Conservation (phyloP, 306 rosid species). For the Lathyrus tuberosus region DNA sequence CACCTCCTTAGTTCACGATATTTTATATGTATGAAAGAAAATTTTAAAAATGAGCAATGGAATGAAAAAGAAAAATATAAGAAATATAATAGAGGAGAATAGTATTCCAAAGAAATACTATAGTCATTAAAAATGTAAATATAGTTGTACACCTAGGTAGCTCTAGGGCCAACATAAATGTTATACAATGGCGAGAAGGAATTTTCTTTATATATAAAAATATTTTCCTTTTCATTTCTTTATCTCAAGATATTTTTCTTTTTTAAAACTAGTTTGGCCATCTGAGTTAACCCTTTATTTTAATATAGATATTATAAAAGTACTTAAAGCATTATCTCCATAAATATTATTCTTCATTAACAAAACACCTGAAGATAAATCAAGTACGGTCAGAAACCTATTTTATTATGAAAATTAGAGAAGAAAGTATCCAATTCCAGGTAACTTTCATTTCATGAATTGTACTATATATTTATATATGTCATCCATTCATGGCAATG, state of each 20-base stretch:
- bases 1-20: not conserved
- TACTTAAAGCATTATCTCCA: too few species aligned
- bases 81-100: not conserved
- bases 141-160: too few species aligned
- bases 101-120: not conserved
- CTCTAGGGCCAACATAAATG: too few species aligned
- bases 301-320: conserved; percentile 23
- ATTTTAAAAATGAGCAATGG: not conserved
- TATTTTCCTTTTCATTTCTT: not conserved
- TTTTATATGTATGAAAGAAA: not conserved
- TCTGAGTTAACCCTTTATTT: conserved; percentile 36
- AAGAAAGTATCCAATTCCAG: conserved; percentile 42
- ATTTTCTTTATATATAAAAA: too few species aligned
- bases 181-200: too few species aligned
- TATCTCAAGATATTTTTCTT: not conserved
- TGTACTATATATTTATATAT: conserved; percentile 13
- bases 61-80: not conserved
- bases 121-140: too few species aligned
- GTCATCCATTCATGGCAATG: conserved; percentile 20
- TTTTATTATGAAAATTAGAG: conserved; percentile 21
- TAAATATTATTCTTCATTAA: conserved; percentile 37
- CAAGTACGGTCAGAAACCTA: conserved; percentile 13
- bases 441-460: conserved; percentile 30
- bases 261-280: conserved; percentile 15
- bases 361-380: conserved; percentile 34